Base-by-base conservation (phyloP, 352 stramenopile genomes). In the Pythium grandisporangium region DNA sequence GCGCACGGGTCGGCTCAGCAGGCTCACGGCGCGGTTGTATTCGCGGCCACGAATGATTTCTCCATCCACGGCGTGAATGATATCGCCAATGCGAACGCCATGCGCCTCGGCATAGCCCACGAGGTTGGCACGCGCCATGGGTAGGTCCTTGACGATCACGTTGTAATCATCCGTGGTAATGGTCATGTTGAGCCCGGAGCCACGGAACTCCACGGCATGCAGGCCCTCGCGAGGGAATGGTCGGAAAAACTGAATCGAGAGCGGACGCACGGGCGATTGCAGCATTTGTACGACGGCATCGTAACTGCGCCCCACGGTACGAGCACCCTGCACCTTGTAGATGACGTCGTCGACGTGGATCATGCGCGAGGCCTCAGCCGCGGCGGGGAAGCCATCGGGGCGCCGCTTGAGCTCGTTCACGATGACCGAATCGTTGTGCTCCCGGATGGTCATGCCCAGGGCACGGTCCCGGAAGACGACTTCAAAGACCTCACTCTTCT, bases 241-340 rank as follows among this genome's bases (percentile, higher is more conserved):
- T 6, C 78, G 78, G 52, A 88, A 92, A 47, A 88, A 92, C 51
- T 92, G 75, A 49, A 92, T 84, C 27, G 63, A 53, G 2, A 92
- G 53, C 22, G 78, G 78, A 2, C 78, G 70, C 10, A 70, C 70
- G n/a, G 69, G 73, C 7, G 68, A 85, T 61, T 92, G 75, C 12
- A 92, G 70, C 78, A 92, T 92, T 50, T 92, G 76, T 32, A 92
- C 75, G 33, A 89, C 70, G 11, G 66, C 77, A 41, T 92, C 78
- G 53, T 89, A 92, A 56, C 63, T 84, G 30, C 76, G 68, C 5
- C 76, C 78, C 22, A 89, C 68, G 1, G 78, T 87, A 29, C 78
- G 59, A 12, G 74, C 63, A 7, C 78, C 78, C 36, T 87, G 73
- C 21, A 92, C 78, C 48, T 92, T 92, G 67, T 92, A 89, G 50